These are phyloP conservation scores for Termitomyces sp. DNA, from an alignment of 768 basidiomycete species.

Conservation along the genomic window DNA sequence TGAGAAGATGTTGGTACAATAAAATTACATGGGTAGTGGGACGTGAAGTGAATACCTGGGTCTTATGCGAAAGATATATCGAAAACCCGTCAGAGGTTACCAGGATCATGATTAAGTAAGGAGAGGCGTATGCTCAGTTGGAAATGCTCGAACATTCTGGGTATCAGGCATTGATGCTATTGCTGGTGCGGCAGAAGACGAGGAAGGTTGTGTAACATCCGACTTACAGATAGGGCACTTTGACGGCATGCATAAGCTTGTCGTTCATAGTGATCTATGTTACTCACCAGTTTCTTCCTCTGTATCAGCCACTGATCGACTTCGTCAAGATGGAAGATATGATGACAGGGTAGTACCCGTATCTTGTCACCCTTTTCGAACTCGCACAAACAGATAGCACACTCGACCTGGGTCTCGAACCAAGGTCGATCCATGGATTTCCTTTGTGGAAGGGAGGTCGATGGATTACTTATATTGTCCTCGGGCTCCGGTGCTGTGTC, in stretches of 20 bases:
- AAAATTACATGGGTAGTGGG: slow-evolving; percentile 17
- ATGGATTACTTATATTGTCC: slow-evolving; percentile 25
- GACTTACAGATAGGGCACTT: slow-evolving; percentile 93
- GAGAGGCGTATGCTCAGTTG: slow-evolving; percentile 37
- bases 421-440: slow-evolving; percentile 47
- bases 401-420: slow-evolving; percentile 82
- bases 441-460: slow-evolving; percentile 31
- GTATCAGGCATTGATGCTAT: slow-evolving; percentile 5
- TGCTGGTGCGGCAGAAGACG: slow-evolving; percentile 1
- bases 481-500: slow-evolving; percentile 15
- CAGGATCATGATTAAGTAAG: slow-evolving; percentile 24
- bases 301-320: slow-evolving; percentile 91
- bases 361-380: slow-evolving; percentile 88
- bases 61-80: slow-evolving; percentile 7
- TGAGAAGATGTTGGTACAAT: not conserved
- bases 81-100: slow-evolving; percentile 1
- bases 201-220: slow-evolving; percentile 71
- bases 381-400: slow-evolving; percentile 87
- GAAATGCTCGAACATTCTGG: slow-evolving; percentile 12
- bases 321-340: slow-evolving; percentile 91
- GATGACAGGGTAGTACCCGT: slow-evolving; percentile 88
- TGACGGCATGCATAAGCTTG: not conserved
- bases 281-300: slow-evolving; percentile 84
- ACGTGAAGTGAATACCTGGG: slow-evolving; percentile 1
- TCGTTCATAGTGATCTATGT: not conserved